Evolutionary conservation across 2,329 filamentous ascomycete genomes (phyloP).

Genomic region (Metarhizium sp.): DNA sequence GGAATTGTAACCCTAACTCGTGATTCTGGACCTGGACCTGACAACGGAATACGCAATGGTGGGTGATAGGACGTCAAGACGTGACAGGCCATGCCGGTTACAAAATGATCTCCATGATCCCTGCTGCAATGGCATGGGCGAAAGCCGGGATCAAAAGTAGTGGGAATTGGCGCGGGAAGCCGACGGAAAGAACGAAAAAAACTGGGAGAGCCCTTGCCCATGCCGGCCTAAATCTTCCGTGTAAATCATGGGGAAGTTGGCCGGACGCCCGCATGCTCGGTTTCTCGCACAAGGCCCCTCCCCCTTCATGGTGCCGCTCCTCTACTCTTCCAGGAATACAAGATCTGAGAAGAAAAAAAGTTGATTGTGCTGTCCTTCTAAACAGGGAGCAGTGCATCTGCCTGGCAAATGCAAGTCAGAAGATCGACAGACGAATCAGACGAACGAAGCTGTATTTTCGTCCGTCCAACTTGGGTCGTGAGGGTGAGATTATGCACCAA

Average conservation of each 20-base stretch:
- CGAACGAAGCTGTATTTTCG: background rate
- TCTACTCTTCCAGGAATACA: too few relatives aligned
- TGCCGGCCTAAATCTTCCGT: background rate
- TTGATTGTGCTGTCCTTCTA: background rate
- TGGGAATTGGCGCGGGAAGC: background rate
- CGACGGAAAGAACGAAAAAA: background rate
- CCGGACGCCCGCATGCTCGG: background rate
- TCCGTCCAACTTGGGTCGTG: too few relatives aligned
- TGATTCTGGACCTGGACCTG: background rate
- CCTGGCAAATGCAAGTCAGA: background rate
- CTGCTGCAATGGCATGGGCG: background rate
- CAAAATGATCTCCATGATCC: background rate
- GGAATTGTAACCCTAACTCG: background rate
- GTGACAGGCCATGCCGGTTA: background rate
- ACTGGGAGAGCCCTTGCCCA: background rate
- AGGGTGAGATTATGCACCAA: background rate
- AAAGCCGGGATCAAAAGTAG: background rate
- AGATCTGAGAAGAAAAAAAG: background rate
- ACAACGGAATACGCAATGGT: background rate
- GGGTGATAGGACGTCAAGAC: background rate
- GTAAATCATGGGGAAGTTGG: background rate
- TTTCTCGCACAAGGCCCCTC: background rate
- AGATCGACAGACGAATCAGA: constrained; percentile 10
- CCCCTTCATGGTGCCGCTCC: too few relatives aligned
- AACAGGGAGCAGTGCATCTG: background rate